Evolutionary conservation across 2,329 filamentous ascomycete species (phyloP), one percentile per base, ranked within the genome.

Genomic region (Calonectria pteridis): DNA sequence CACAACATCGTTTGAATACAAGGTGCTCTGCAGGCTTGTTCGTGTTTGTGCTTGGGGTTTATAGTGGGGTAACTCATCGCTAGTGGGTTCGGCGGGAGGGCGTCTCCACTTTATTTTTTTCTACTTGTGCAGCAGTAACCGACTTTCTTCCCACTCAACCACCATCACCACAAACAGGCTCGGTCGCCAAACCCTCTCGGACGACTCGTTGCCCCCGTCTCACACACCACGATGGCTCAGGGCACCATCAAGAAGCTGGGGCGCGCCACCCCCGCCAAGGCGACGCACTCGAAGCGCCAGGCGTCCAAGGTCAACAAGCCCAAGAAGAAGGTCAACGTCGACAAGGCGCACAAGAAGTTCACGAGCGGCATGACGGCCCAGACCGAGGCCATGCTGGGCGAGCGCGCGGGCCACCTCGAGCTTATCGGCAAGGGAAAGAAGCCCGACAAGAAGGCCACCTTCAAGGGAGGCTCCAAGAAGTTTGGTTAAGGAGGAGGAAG

Each of bases 381-480:
- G 84, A 92, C 90, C 37, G 90, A 92, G 85, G 85, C 86, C 75
- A 84, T 92, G 80, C 86, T 92, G 50, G 90, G 90, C 73, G 89
- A 91, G 85, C 84, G 90, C 11, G 90, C 89, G 6, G 90, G 90
- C 0, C 90, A 92, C 73, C 82, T 92, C 29, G 90, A 92, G 84
- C 80, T 92, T 75, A 90, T 92, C 74, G 90, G 89, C 37, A 87
- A 89, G 83, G 87, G 88, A 13, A 89, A 90, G 82, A 90, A 88
- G 82, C 82, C 78, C 7, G 82, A 80, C 55, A 85, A 85, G 81
- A 86, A 83, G 78, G 73, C 81, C 65, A 84, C 84, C 59, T 79
- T 83, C 63, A 86, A 86, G 84, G 89, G 88, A 37, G 89, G 89
- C 6, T 87, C 86, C 20, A 87, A 87, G 82, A 90, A 89, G 84